Evolutionary conservation across 1,284 basidiomycete genomes (phyloP).

Genomic region (Cutaneotrichosporon sp.): DNA sequence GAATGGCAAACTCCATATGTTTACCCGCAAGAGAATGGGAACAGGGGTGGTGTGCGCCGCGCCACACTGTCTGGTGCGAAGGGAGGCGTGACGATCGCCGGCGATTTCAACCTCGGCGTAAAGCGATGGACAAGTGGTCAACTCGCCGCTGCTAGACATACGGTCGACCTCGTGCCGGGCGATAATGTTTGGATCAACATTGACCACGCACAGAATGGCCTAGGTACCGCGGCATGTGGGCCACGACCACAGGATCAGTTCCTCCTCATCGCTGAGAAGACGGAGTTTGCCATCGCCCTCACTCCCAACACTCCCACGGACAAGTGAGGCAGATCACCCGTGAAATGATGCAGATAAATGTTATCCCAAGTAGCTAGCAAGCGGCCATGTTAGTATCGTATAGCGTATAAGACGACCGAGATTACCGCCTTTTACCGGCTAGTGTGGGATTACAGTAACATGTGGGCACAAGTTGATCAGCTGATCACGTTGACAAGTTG

Average conservation of each 20-base stretch:
- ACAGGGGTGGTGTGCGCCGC: slow-evolving; percentile 21
- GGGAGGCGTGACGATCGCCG: neutral
- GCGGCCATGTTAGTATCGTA: too few relatives aligned
- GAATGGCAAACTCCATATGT: slow-evolving; percentile 30
- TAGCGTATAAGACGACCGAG: too few relatives aligned
- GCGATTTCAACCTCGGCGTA: slow-evolving; percentile 18
- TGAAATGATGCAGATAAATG: too few relatives aligned
- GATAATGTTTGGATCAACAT: slow-evolving; percentile 28
- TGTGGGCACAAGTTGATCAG: neutral
- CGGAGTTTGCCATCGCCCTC: neutral
- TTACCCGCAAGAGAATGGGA: slow-evolving; percentile 30
- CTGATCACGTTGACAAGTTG: neutral
- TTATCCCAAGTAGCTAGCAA: too few relatives aligned
- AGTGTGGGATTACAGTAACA: neutral
- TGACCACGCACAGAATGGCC: slow-evolving; percentile 21
- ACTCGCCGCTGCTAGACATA: slow-evolving; percentile 25
- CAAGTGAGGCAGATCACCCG: neutral
- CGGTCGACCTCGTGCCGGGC: slow-evolving; percentile 22
- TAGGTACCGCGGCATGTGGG: slow-evolving; percentile 19
- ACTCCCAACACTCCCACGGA: neutral
- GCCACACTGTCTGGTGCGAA: slow-evolving; percentile 13
- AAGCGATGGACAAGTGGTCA: slow-evolving; percentile 27
- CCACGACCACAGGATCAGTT: neutral
- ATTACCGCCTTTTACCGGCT: too few relatives aligned
- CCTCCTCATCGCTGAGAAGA: neutral